These are phyloP conservation scores for Neofusicoccum ribis DNA, from an alignment of 2,329 filamentous ascomycete genomes.

Conservation along the genomic window DNA sequence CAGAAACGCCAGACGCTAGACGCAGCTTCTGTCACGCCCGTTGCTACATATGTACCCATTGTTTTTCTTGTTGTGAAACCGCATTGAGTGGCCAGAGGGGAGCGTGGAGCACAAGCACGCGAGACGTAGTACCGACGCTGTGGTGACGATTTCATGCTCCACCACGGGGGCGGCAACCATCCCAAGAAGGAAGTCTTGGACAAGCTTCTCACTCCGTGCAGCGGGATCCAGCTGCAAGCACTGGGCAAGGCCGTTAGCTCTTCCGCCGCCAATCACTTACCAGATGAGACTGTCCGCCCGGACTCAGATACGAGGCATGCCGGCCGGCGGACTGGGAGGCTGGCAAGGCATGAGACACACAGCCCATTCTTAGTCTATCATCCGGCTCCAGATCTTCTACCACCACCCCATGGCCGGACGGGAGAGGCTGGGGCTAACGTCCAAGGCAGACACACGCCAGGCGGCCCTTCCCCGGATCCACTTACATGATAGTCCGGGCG, in stretches of 20 bases:
- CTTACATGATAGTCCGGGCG: not conserved
- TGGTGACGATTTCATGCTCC: not conserved
- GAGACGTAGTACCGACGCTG: not conserved
- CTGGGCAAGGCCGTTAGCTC: not conserved
- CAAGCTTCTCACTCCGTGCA: not conserved
- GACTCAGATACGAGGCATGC: conserved; percentile 1
- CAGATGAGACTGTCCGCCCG: conserved; percentile 5
- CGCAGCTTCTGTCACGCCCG: not conserved
- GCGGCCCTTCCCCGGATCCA: not conserved
- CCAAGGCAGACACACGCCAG: not conserved
- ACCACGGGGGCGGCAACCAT: not conserved
- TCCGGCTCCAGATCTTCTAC: not conserved
- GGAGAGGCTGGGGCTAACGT: conserved; percentile 1
- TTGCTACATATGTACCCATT: not conserved
- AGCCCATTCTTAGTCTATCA: not conserved
- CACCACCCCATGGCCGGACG: not conserved
- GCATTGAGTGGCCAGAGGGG: not conserved
- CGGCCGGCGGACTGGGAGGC: not conserved
- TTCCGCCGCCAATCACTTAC: conserved; percentile 8
- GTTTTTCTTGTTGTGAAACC: conserved; percentile 1
- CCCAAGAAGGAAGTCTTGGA: not conserved
- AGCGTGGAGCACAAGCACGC: not conserved
- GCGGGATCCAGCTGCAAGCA: not conserved
- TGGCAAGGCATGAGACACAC: not conserved
- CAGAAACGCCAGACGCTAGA: conserved; percentile 11